Evolutionary conservation across 306 rosid genomes (phyloP).

Genomic region (Acacia acuminata): DNA sequence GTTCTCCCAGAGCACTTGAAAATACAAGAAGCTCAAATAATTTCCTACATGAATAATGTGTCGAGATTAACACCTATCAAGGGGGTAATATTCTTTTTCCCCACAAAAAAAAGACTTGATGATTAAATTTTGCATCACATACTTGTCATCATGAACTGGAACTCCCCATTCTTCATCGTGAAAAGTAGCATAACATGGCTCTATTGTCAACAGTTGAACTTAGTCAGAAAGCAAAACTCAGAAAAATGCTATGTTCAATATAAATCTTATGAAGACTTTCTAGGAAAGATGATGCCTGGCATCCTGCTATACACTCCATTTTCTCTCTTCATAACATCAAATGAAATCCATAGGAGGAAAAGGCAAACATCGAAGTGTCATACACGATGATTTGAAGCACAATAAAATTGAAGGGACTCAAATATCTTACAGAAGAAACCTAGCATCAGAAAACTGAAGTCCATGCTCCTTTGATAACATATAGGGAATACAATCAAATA

Average conservation of each 20-base stretch:
- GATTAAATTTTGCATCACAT: constrained; percentile 33
- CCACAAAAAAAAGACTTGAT: neutral
- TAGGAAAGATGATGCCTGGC: neutral
- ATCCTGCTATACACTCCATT: neutral
- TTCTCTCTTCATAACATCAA: constrained; percentile 23
- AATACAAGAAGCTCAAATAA: constrained; percentile 81
- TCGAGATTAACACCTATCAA: constrained; percentile 27
- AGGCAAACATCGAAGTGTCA: neutral
- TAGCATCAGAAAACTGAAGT: constrained; percentile 12
- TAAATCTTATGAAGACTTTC: constrained; percentile 13
- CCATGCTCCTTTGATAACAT: constrained; percentile 12
- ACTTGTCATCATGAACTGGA: constrained; percentile 85
- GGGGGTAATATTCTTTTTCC: constrained; percentile 16
- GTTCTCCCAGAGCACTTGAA: constrained; percentile 78
- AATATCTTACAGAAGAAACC: constrained; percentile 4
- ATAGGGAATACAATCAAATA: neutral
- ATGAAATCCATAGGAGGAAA: neutral
- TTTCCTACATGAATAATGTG: constrained; percentile 52
- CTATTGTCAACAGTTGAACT: constrained; percentile 46
- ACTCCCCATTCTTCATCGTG: constrained; percentile 93
- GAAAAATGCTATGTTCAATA: constrained; percentile 21
- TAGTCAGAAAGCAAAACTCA: constrained; percentile 35
- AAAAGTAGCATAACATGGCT: constrained; percentile 64
- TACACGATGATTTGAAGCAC: neutral
- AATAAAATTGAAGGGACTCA: constrained; percentile 14